Conservation (phyloP, 768 basidiomycete genomes). For the Grammothele lineata region DNA sequence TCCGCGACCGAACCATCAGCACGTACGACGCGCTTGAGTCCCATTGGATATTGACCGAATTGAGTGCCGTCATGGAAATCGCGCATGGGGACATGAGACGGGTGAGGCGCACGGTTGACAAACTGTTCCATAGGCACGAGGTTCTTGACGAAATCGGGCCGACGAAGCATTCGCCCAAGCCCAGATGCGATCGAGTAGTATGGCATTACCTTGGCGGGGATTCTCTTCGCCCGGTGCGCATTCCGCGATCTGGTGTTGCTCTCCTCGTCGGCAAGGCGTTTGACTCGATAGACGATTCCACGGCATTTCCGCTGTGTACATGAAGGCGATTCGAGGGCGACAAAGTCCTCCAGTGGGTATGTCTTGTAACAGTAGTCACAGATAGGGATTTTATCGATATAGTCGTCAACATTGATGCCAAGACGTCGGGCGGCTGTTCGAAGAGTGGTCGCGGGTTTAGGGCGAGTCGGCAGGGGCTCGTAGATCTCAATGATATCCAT, state of each 20-base stretch:
- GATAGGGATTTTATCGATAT: background rate
- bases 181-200: no score
- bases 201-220: no score
- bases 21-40: background rate
- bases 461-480: background rate
- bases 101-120: no score
- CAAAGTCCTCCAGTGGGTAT: background rate
- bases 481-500: background rate
- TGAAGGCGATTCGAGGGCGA: background rate
- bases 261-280: no score
- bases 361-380: background rate
- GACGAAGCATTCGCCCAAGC: no score
- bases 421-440: background rate
- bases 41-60: background rate
- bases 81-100: background rate
- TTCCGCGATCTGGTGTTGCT: no score
- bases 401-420: conserved; percentile 1
- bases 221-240: no score
- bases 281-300: background rate
- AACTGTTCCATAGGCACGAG: no score
- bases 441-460: background rate
- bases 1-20: background rate
- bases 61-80: background rate
- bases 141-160: no score
- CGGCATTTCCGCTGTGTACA: background rate